A percentile compares a stretch with the other conserved stretches of the same genome.
phyloP scores from a whole-genome alignment of 139 green algal species.

The Pleodorina starrii region DNA sequence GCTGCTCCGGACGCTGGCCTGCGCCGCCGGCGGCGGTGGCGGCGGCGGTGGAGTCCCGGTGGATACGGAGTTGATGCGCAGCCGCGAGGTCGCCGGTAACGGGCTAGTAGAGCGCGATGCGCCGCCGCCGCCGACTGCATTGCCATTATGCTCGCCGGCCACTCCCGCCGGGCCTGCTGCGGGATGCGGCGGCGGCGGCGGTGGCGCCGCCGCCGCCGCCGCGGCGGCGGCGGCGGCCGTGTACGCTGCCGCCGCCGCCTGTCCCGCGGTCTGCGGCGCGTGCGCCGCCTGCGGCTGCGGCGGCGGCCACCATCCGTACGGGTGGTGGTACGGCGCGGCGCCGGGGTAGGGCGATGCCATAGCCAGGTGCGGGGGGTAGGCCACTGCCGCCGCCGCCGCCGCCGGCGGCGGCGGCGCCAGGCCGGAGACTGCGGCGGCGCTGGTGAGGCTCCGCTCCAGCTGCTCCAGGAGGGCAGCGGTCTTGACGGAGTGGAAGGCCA shows the following conservation, averaged over 20 bases:
- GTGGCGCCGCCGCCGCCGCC: not conserved
- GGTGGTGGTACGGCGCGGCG: not conserved
- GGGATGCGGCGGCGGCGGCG: not conserved
- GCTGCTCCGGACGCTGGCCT: not conserved
- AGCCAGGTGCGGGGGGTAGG: not conserved
- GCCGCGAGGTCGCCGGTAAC: not conserved
- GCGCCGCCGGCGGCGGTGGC: not conserved
- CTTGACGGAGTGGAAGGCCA: slow-evolving; percentile 48
- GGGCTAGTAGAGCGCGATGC: not conserved
- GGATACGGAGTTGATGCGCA: not conserved
- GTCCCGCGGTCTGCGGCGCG: not conserved
- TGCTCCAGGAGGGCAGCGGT: slow-evolving; percentile 41
- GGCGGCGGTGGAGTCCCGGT: not conserved
- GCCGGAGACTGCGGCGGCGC: slow-evolving; percentile 4
- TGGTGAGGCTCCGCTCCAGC: slow-evolving; percentile 22
- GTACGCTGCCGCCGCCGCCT: slow-evolving; percentile 14
- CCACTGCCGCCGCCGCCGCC: too few species aligned
- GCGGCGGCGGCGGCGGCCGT: not conserved
- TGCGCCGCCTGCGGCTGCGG: not conserved
- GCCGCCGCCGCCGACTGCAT: not conserved
- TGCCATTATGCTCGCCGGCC: not conserved
- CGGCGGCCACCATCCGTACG: not conserved
- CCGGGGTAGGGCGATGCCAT: not conserved
- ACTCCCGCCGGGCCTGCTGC: not conserved
- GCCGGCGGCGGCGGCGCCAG: not conserved